phyloP scores from a whole-genome alignment of 2,329 filamentous ascomycete species.

The Colletotrichum tabaci region DNA sequence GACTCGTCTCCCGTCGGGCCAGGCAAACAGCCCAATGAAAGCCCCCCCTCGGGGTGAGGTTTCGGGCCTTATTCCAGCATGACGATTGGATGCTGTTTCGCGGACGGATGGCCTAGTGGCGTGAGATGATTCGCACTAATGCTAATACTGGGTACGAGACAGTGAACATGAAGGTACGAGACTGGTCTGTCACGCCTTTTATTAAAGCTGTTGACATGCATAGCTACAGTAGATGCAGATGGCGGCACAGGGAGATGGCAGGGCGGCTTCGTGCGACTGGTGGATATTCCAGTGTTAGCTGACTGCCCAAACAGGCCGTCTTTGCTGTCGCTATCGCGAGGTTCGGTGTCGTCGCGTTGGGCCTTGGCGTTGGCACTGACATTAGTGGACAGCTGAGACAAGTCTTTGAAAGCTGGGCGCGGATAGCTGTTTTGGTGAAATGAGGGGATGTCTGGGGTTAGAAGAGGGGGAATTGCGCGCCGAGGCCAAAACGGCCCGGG shows the following conservation, averaged over 20 bases:
- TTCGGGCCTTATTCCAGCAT: not conserved
- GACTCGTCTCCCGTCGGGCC: not conserved
- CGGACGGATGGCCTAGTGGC: not conserved
- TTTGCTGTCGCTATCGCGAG: constrained; percentile 16
- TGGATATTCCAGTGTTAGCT: constrained; percentile 31
- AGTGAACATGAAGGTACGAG: not conserved
- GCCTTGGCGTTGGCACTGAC: not conserved
- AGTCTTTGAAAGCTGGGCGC: constrained; percentile 4
- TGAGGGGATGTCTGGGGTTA: constrained; percentile 16
- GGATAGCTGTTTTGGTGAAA: constrained; percentile 11
- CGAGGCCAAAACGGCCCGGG: constrained; percentile 21
- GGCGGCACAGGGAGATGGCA: constrained; percentile 2
- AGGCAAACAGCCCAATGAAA: constrained; percentile 25
- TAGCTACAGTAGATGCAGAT: constrained; percentile 4
- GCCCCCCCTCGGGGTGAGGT: not conserved
- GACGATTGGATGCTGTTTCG: constrained; percentile 3
- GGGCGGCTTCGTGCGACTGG: constrained; percentile 33
- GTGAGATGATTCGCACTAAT: constrained; percentile 17
- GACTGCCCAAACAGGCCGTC: constrained; percentile 17
- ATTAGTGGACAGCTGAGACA: constrained; percentile 5
- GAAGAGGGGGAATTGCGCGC: constrained; percentile 12
- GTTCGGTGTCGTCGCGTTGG: not conserved
- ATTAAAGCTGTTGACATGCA: constrained; percentile 10
- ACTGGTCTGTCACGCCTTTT: constrained; percentile 3
- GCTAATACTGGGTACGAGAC: constrained; percentile 6